A percentile compares a stretch with the other conserved stretches of the same genome.
These are phyloP conservation scores for Purpureocillium takamizusanense DNA, from an alignment of 2,329 filamentous ascomycete genomes.

Conservation along the genomic window DNA sequence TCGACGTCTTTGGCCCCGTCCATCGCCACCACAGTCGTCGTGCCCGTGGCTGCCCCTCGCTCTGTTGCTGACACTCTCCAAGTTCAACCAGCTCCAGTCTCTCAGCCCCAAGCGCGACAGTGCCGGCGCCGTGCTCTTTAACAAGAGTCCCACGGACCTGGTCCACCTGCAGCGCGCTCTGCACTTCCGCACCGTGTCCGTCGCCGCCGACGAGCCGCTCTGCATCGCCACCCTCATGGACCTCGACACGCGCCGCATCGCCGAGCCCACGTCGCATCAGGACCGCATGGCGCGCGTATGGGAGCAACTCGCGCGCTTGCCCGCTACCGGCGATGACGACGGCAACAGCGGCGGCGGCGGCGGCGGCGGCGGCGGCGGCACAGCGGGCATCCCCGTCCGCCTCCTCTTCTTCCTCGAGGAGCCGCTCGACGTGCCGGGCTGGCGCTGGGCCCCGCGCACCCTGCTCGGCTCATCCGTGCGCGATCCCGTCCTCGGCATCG, in stretches of 20 bases:
- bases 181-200: constrained; percentile 17
- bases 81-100: constrained; percentile 11
- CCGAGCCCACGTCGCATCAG: constrained; percentile 4
- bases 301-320: constrained; percentile 8
- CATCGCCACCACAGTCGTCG: no score
- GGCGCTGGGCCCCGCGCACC: constrained; percentile 17
- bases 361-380: no score
- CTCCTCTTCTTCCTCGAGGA: constrained; percentile 16
- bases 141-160: constrained; percentile 2
- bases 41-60: no score
- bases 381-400: constrained; percentile 10
- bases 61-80: not conserved
- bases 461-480: constrained; percentile 9
- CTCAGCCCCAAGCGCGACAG: constrained; percentile 3
- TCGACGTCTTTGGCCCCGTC: no score
- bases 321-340: no score
- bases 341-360: no score
- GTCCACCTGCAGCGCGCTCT: constrained; percentile 14
- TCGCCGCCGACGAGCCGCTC: constrained; percentile 17
- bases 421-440: constrained; percentile 11
- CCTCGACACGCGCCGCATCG: constrained; percentile 11
- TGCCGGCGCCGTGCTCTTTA: no score
- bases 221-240: constrained; percentile 19
- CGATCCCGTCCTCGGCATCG: constrained; percentile 8
- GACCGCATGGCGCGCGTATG: constrained; percentile 15